These are phyloP conservation scores for Debaryomyces singareniensis DNA, from an alignment of 1,139 yeast species.

Conservation along the genomic window DNA sequence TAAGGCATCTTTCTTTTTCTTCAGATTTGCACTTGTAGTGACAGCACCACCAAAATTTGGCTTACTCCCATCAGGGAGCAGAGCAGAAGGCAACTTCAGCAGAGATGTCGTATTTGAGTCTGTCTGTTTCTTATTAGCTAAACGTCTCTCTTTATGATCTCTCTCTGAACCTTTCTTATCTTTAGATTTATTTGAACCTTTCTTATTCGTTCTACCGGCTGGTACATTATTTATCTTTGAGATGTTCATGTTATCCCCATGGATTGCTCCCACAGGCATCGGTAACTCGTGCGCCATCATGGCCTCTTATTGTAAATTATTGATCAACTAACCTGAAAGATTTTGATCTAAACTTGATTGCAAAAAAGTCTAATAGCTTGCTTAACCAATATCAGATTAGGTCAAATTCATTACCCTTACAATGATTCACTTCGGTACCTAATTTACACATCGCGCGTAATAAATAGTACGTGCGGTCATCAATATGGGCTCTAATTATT, in stretches of 20 bases:
- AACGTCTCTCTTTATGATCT: conserved; percentile 11
- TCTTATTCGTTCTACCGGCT: conserved; percentile 7
- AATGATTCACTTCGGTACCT: too few relatives aligned
- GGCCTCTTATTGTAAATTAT: too few relatives aligned
- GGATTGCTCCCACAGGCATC: background rate
- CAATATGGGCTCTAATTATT: too few relatives aligned
- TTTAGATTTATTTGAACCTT: conserved; percentile 2
- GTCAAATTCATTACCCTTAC: too few relatives aligned
- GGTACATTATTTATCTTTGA: conserved; percentile 1
- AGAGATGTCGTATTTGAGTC: background rate
- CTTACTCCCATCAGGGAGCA: conserved; percentile 10
- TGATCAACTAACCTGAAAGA: too few relatives aligned
- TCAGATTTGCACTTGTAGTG: conserved; percentile 1
- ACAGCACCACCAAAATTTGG: conserved; percentile 11
- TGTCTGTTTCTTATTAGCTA: conserved; percentile 7
- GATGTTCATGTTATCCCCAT: background rate
- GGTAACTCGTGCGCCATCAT: background rate
- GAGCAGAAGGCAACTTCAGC: conserved; percentile 2
- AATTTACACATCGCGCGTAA: too few relatives aligned
- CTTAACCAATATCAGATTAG: too few relatives aligned
- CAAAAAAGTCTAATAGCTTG: too few relatives aligned
- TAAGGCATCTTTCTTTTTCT: conserved; percentile 6
- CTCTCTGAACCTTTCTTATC: conserved; percentile 4
- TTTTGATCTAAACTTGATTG: too few relatives aligned
- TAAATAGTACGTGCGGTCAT: too few relatives aligned